Evolutionary conservation across 805 yeast species (phyloP), one percentile per base, ranked within the genome.

Genomic region (Starmerella bombi): DNA sequence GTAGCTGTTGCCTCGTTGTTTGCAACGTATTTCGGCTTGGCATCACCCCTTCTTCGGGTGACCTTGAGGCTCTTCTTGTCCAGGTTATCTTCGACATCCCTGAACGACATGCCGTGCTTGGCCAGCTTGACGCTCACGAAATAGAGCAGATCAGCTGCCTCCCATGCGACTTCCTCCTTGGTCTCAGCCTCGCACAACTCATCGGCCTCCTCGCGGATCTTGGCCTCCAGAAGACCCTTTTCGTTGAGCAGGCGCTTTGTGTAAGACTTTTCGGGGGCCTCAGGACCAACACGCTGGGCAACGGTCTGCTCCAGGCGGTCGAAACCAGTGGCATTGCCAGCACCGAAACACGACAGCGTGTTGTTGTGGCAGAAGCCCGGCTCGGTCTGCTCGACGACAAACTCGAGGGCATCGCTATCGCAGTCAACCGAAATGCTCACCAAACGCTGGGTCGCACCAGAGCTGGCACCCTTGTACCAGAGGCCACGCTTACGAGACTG

Each of bases 401-500:
- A 83, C 63, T 82, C 79, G 53, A 91, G 63, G 48, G 93, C 81
- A 59, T 91, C 98, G 34, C 80, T 75, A 62, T 91, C 98, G 61
- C 98, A 91, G 63, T 91, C 98, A 45, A 74, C 61, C 40, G 75
- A 78, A 42, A 91, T 59, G 33, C 68, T 62, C 19, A 80, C 50
- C 36, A 91, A 67, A 50, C 69, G 68, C 63, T 91, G 98, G 1
- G 93, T 82, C 38, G 94, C 93, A 17, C 98, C 98, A n/a, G 94
- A 80, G 2, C 95, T 82, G 41, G 80, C 79, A 23, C 98, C 98
- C 60, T 91, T 91, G 59, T 77, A 80, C 98, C 98, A 91, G 44
- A 91, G 69, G 33, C 93, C 97, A 46, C 83, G 76, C 41, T 70
- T 66, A 53, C 98, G 77, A 7, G 95, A 83, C 60, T 80, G 95